phyloP scores from a whole-genome alignment of 352 stramenopile species.

The Hyphochytrium catenoides region DNA sequence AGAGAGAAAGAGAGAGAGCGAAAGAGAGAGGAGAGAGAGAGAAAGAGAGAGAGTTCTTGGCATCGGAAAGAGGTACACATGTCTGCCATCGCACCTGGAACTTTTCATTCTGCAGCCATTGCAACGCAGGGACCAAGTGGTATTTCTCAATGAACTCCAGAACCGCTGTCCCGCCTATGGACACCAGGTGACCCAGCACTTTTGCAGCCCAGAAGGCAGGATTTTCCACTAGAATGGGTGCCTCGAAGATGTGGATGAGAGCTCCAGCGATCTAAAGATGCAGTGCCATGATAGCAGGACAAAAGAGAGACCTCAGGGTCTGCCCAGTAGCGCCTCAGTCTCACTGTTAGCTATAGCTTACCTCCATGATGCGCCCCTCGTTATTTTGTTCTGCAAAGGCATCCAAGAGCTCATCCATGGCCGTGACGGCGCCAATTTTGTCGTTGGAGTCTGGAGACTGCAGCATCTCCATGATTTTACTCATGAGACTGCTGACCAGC shows the following conservation, averaged over 20 bases:
- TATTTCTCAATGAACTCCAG: slow-evolving; percentile 70
- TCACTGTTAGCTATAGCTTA: no score
- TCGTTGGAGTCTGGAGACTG: slow-evolving; percentile 44
- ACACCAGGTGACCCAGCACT: slow-evolving; percentile 58
- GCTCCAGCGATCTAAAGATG: no score
- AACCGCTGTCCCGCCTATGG: slow-evolving; percentile 45
- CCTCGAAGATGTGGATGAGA: slow-evolving; percentile 59
- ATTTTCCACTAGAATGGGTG: slow-evolving; percentile 40
- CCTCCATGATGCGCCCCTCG: slow-evolving; percentile 68
- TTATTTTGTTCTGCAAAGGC: slow-evolving; percentile 63
- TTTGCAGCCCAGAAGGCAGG: slow-evolving; percentile 44
- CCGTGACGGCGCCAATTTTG: slow-evolving; percentile 51
- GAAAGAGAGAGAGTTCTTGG: no score
- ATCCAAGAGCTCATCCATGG: slow-evolving; percentile 65
- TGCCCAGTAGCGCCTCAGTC: no score
- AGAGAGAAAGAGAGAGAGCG: no score
- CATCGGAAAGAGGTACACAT: no score
- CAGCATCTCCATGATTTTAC: slow-evolving; percentile 50
- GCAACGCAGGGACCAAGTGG: slow-evolving; percentile 52
- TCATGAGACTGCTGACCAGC: slow-evolving; percentile 51
- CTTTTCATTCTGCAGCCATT: slow-evolving; percentile 65
- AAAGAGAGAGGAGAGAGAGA: no score
- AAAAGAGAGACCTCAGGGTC: no score
- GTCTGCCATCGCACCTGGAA: slow-evolving; percentile 57
- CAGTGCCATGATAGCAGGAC: no score